Evolutionary conservation across 208 protist genomes (phyloP), one percentile per base, ranked within the genome.

Genomic region (Leptomonas seymouri): DNA sequence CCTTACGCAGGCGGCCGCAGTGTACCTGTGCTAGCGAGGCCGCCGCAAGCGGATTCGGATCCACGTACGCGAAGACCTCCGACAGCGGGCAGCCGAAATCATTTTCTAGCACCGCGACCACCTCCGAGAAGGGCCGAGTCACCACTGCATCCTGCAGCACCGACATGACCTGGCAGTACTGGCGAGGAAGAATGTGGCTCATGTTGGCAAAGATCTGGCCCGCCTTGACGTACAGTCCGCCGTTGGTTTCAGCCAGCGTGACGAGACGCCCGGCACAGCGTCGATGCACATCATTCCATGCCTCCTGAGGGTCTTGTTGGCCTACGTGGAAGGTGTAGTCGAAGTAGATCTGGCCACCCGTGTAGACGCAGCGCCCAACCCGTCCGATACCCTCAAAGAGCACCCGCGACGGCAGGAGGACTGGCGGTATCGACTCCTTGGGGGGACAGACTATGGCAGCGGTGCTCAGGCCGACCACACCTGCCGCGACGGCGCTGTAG

Each of bases 171-270:
- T 48, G 72, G 66, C 86, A 93, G 82, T 95, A 98, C 78, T 98
- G 88, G 8, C 71, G 59, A 3, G 97, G 97, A 12, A 98, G 59
- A 25, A 98, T 83, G 58, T 98, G 93, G 63, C 94, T 94, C 80
- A 98, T 86, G 53, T 97, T 97, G 6, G 97, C 89, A 39, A 98
- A 89, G 39, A 97, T 91, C 62, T 99, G 97, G 12, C 94, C 97
- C 9, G 92, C 89, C 77, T 99, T 98, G 6, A 98, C 92, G 82
- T 98, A 99, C 8, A 99, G 87, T 3, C 96, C 96, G 39, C 93
- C 93, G 75, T 97, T 97, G 0, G 71, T 81, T 74, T 97, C 87
- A 0, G 88, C 87, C 16, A 97, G 82, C 14, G 53, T 54, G 20
- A 95, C 89, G 28, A 97, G 81, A 20, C 92, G 87, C 14, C 71